phyloP scores from a whole-genome alignment of 78 protist species.

The Dictyostelium discoideum region dicty_2.7 NC_007090.3:5294501-5295000 shows the following conservation, averaged over 20 bases:
- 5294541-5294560: no score
- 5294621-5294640: background rate
- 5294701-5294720: background rate
- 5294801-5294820: background rate
- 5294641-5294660: background rate
- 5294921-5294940: background rate
- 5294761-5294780: background rate
- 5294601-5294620: no score
- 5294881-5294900: background rate
- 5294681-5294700: background rate
- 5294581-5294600: no score
- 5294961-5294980: constrained; percentile 16
- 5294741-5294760: background rate
- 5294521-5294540: constrained; percentile 7
- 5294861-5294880: background rate
- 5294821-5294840: background rate
- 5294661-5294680: background rate
- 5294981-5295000: constrained; percentile 20
- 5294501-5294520: background rate
- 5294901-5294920: background rate
- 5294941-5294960: background rate
- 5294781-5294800: background rate
- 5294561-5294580: no score
- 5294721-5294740: background rate
- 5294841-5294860: background rate